Evolutionary conservation across 768 basidiomycete genomes (phyloP), one percentile per base, ranked within the genome.

Genomic region (Mycena pura): DNA sequence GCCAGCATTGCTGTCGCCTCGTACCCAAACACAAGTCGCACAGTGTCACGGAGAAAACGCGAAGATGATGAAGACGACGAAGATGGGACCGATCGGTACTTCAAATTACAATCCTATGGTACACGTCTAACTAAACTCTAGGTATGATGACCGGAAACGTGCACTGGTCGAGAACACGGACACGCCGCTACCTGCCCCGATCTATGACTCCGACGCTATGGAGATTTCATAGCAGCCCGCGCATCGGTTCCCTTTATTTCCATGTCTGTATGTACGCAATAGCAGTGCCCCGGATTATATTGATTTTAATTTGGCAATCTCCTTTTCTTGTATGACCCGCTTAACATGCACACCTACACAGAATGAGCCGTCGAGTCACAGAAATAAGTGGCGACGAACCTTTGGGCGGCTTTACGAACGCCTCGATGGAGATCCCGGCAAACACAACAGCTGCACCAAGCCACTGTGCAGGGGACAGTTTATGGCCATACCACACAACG

Each of bases 341-440:
- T 93, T 95, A 3, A 89, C 82, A 66, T 93, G 91, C 41, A 94
- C 84, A 64, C 91, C 92, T 94, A 70, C 41, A n/a, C 52, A 14
- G 11, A 8, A 48, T 32, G 21, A 58, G 48, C 19, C 50, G 69
- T 24, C 67, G 39, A 41, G 39, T 31, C 47, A 54, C 43, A 59
- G 19, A 47, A 53, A 45, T 39, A 32, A 38, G 47, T 73, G 55
- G 49, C 40, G 13, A 76, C 77, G 34, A 63, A 91, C 93, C 92
- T 85, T 86, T 88, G n/a, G n/a, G n/a, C 60, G 93, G 86, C 73
- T 98, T 98, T 6, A 95, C 88, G 68, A 87, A 88, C 3, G 96
- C 96, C 72, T 98, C 96, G 10, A 97, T 83, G 1, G 92, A 95
- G 61, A 99, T 97, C 2, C 95, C 97, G n/a, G 87, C 87, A 74